Base-by-base conservation (phyloP, 2,329 filamentous ascomycete species). In the Epicoccum sorghinum region DNA sequence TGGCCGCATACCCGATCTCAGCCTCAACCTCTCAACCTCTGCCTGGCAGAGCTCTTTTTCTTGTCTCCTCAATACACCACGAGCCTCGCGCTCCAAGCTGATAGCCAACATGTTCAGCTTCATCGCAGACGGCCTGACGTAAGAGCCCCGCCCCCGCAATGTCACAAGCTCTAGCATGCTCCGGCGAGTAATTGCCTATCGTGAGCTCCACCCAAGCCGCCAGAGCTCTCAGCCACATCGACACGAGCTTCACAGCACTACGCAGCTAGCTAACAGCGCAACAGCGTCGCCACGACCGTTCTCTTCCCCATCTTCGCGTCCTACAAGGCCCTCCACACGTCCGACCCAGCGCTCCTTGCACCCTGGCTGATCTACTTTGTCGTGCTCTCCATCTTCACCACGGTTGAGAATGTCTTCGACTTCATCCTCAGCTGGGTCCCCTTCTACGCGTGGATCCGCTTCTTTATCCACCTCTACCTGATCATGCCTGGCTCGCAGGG, bases 341-440 rank as follows among this genome's bases (percentile, higher is more conserved):
- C 89, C 47, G 91, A 97, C 75, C 92, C 93, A 2, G 88, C 91
- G 33, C 87, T 96, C 72, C 83, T 97, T 56, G 91, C 91, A 60
- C 93, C 93, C 87, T 99, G 95, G 95, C 85, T 98, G 63, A 98
- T 98, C 89, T 99, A 98, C 83, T 99, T 93, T 89, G 91, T 96
- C 57, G 91, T 96, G 23, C 85, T 97, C 61, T 90, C 90, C 57
- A 88, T 90, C 73, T 86, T 88, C 66, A 82, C 93, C 52, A 84
- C 95, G 58, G 85, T 87, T 76, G 95, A 98, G 79, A 93, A 89
- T 41, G 96, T 92, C 85, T 87, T 89, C 52, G 86, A 88, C 67
- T 96, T 93, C 78, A 87, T 98, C 69, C 83, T 98, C 41, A 83
- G 83, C 73, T 98, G 92, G 91, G 80, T 98, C 33, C 95, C 95